Percentiles rank a stretch among this genome's conserved stretches.
Conservation (phyloP, 2,329 filamentous ascomycete genomes). For the Paradendryphiella salina region DNA sequence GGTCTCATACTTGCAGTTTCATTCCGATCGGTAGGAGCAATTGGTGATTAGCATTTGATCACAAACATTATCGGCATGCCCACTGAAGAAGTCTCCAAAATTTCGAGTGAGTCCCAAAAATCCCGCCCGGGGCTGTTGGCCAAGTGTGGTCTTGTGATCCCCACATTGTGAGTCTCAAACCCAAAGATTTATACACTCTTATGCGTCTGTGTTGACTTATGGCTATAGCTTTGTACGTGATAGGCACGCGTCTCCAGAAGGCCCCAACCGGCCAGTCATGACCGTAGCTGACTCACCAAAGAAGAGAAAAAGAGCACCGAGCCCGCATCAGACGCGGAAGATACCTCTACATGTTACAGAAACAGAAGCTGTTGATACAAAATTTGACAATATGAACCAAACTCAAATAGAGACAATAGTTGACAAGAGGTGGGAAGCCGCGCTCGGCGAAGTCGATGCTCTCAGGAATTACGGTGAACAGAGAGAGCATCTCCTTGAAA, state of each 20-base stretch:
- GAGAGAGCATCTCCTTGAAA: conserved; percentile 34
- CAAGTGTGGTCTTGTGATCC: conserved; percentile 33
- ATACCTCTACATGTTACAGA: conserved; percentile 18
- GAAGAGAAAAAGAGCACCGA: conserved; percentile 40
- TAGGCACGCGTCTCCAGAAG: conserved; percentile 27
- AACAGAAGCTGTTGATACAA: conserved; percentile 8
- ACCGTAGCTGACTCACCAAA: conserved; percentile 38
- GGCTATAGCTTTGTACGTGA: conserved; percentile 39
- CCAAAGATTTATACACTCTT: not conserved
- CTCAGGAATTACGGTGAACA: conserved; percentile 24
- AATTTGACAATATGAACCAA: not conserved
- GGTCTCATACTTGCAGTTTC: conserved; percentile 2
- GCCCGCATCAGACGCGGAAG: conserved; percentile 21
- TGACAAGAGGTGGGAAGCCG: conserved; percentile 10
- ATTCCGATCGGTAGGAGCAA: conserved; percentile 27
- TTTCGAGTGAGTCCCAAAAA: conserved; percentile 33
- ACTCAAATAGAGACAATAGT: not conserved
- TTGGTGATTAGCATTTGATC: conserved; percentile 23
- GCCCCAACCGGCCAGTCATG: conserved; percentile 32
- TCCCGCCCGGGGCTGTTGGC: conserved; percentile 29
- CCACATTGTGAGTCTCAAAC: conserved; percentile 32
- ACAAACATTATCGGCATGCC: conserved; percentile 36
- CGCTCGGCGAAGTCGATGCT: conserved; percentile 1
- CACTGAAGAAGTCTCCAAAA: conserved; percentile 32
- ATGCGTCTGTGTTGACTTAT: conserved; percentile 6